Base-by-base conservation (phyloP, 2,329 filamentous ascomycete species). In the Xylariaceae sp. region DNA sequence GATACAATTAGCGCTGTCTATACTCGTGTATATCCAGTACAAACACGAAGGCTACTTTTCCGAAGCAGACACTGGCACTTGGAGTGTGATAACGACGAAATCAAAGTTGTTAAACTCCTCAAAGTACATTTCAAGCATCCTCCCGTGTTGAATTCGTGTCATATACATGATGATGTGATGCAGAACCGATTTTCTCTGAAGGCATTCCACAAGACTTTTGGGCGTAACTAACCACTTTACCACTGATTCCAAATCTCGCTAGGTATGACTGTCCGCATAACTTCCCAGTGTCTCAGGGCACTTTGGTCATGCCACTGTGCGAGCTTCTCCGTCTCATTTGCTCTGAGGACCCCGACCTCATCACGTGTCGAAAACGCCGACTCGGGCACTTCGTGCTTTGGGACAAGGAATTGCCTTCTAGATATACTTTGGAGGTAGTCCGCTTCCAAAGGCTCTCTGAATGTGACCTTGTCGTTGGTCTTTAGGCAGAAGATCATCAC, bases 401-500 rank as follows among this genome's bases (percentile, higher is more conserved):
- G 92, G 55, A 86, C 67, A 61, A 99, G 74, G 64, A 88, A 93
- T 50, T 81, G 78, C 64, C 81, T 74, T 26, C 94, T 78, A 10
- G 88, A 85, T 35, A 84, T 77, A 69, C 89, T 96, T 30, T 82
- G 81, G 27, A 96, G 75, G 64, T 83, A 87, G 67, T 99, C 94
- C 2, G 76, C 74, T 6, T 80, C 71, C 0, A 73, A 75, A 0
- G 92, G 83, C 13, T 77, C 66, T 10, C 92, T 82, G 76, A 97
- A 97, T 0, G 68, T 75, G 30, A 92, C 74, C 29, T 91, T 23
- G 23, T 58, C 52, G 0, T 74, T 64, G 3, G 47, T 77, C 73
- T 92, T 93, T 53, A 83, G 86, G 78, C 94, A 99, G 76, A 97
- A 97, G 55, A 97, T 85, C 40, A 97, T 89, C 82, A 97, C 91